These are phyloP conservation scores for Salix viminalis DNA, from an alignment of 345 rosid genomes.

Conservation along the genomic window DNA sequence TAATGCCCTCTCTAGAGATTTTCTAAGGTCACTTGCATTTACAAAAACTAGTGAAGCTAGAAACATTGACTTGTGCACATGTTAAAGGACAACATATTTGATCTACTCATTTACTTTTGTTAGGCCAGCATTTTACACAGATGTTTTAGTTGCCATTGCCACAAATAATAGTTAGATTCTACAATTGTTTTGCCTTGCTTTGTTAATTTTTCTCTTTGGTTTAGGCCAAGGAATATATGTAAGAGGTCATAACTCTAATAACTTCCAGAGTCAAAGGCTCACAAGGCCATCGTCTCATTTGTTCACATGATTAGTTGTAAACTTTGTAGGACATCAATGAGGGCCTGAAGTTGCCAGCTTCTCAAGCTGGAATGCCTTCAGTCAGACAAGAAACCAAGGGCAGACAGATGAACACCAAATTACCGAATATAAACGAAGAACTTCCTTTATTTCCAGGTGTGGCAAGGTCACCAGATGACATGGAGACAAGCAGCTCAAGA, in stretches of 20 bases:
- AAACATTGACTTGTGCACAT: background rate
- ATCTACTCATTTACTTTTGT: background rate
- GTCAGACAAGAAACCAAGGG: slow-evolving; percentile 21
- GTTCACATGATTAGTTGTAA: background rate
- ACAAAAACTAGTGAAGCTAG: background rate
- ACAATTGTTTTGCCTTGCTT: background rate
- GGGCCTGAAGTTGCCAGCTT: slow-evolving; percentile 9
- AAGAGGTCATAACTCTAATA: background rate
- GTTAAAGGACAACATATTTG: background rate
- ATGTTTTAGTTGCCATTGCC: background rate
- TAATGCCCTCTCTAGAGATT: background rate
- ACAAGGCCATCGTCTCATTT: background rate
- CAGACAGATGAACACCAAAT: slow-evolving; percentile 21
- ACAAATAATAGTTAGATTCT: background rate
- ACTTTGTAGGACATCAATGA: slow-evolving; percentile 28
- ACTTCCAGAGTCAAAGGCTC: background rate
- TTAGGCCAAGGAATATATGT: background rate
- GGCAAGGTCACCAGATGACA: slow-evolving; percentile 31
- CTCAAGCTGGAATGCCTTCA: slow-evolving; percentile 22
- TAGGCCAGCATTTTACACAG: background rate
- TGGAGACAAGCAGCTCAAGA: slow-evolving; percentile 59
- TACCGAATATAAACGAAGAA: slow-evolving; percentile 50
- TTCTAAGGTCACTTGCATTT: background rate
- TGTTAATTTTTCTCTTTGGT: background rate
- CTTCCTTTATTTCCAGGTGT: slow-evolving; percentile 34